Conservation (phyloP, 108 stramenopile genomes). For the Nannochloropsis gaditana region DNA sequence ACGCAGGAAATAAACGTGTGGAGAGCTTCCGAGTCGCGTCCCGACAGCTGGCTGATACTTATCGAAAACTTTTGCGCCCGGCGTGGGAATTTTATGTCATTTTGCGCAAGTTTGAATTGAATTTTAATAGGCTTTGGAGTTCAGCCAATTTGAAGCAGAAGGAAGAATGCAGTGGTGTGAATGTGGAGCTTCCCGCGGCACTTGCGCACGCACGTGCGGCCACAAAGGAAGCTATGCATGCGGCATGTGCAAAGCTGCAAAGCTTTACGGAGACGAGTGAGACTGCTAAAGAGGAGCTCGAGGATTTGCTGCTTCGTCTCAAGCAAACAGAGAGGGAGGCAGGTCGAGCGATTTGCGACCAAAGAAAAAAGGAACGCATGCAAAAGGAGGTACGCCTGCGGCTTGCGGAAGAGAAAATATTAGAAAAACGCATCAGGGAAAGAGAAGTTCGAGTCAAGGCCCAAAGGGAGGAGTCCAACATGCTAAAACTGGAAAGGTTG, state of each 20-base stretch:
- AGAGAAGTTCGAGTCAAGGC: neutral
- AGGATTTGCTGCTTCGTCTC: neutral
- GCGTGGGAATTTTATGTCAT: neutral
- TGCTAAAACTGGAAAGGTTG: neutral
- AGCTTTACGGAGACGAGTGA: neutral
- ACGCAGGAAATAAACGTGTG: neutral
- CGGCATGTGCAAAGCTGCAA: neutral
- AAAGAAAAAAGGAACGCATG: neutral
- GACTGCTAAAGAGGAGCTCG: neutral
- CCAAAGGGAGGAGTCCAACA: neutral
- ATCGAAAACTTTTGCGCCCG: neutral
- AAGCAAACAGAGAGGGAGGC: neutral
- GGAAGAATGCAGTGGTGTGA: neutral
- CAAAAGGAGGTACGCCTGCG: neutral
- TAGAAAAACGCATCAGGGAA: neutral
- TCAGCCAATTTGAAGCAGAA: neutral
- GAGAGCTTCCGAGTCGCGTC: neutral
- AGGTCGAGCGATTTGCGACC: neutral
- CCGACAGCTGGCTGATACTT: neutral
- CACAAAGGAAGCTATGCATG: neutral
- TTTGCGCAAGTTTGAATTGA: neutral
- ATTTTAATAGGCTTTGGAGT: neutral
- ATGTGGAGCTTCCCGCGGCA: neutral
- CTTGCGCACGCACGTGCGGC: neutral
- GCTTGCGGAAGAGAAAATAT: neutral